Evolutionary conservation across 306 rosid genomes (phyloP).

Genomic region (Cyclanthera cordifolia): DNA sequence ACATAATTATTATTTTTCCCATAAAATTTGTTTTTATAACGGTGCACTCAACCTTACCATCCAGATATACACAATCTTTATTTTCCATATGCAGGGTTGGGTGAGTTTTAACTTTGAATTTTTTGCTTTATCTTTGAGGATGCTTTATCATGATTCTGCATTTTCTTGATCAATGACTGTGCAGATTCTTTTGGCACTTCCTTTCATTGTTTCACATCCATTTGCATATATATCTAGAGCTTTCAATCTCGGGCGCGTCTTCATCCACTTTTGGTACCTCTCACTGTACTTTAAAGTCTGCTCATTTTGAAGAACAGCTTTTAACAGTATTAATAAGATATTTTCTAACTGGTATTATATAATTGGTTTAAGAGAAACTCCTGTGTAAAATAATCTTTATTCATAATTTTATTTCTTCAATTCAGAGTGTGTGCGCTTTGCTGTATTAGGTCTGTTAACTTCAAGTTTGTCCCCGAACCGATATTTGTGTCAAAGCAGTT

Average conservation of each 20-base stretch:
- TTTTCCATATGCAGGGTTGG: constrained; percentile 20
- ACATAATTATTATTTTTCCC: constrained; percentile 4
- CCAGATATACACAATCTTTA: constrained; percentile 18
- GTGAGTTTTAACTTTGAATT: constrained; percentile 46
- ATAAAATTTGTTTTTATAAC: too few species aligned
- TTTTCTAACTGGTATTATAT: constrained; percentile 3
- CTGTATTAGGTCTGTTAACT: constrained; percentile 80
- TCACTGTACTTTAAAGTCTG: constrained; percentile 11
- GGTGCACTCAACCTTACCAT: constrained; percentile 9
- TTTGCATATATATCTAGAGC: constrained; percentile 70
- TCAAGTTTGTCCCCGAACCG: constrained; percentile 82
- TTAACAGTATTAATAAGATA: constrained; percentile 6
- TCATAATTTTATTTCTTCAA: not conserved
- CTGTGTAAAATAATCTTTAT: not conserved
- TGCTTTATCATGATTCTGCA: constrained; percentile 19
- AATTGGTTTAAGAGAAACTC: not conserved
- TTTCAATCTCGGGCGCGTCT: constrained; percentile 91
- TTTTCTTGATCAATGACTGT: constrained; percentile 34
- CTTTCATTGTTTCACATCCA: constrained; percentile 70
- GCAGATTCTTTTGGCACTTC: constrained; percentile 80
- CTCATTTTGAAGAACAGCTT: constrained; percentile 15
- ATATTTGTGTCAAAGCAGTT: constrained; percentile 73
- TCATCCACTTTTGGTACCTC: constrained; percentile 86
- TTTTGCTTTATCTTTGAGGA: not conserved
- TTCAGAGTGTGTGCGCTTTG: constrained; percentile 18